Evolutionary conservation across 176 grass and related monocot species (phyloP).

Genomic region (Tillandsia leiboldiana): DNA sequence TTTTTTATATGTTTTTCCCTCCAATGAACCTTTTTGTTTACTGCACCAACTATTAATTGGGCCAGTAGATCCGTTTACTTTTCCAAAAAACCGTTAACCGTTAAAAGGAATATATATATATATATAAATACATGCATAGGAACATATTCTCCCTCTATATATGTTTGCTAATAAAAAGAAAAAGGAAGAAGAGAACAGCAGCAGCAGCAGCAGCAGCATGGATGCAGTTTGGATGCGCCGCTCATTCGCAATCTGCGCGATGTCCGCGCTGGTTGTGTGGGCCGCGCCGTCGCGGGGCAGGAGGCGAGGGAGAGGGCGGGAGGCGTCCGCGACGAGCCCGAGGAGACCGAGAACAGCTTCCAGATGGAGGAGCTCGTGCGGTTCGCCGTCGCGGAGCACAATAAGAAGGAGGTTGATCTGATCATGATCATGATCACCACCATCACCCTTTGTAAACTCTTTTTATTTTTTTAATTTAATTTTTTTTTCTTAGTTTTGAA

Average conservation of each 20-base stretch:
- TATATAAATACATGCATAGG: too few relatives aligned
- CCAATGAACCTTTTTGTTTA: too few relatives aligned
- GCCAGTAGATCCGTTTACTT: too few relatives aligned
- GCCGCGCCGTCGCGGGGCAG: neutral
- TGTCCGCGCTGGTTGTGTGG: neutral
- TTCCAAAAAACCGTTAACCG: too few relatives aligned
- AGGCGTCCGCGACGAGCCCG: neutral
- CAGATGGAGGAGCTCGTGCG: neutral
- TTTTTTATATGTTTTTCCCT: too few relatives aligned
- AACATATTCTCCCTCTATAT: too few relatives aligned
- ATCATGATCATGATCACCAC: too few relatives aligned
- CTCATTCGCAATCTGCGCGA: neutral
- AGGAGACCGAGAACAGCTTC: neutral
- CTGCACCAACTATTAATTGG: too few relatives aligned
- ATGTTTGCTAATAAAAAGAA: too few relatives aligned
- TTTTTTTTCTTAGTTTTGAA: neutral
- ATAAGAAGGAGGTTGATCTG: conserved; percentile 8
- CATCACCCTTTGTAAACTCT: neutral
- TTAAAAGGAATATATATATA: too few relatives aligned
- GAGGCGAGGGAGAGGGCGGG: neutral
- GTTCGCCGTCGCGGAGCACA: conserved; percentile 1
- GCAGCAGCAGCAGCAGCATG: neutral
- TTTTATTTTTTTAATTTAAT: neutral
- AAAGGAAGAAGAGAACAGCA: too few relatives aligned
- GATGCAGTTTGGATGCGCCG: neutral